Evolutionary conservation across 306 rosid genomes (phyloP).

Genomic region (Glycyrrhiza uralensis): DNA sequence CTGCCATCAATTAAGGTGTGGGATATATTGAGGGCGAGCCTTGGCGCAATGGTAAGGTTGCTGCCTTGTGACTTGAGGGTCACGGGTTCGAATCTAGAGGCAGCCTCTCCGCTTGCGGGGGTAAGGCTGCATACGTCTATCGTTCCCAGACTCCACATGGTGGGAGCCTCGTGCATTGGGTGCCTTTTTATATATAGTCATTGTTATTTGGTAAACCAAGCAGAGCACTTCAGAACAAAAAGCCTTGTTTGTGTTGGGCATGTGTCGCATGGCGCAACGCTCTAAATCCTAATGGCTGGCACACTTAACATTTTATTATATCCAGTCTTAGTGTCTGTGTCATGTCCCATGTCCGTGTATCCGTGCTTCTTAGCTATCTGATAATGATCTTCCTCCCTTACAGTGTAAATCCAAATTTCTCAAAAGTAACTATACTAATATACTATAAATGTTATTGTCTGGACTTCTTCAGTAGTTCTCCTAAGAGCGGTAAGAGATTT

Average conservation of each 20-base stretch:
- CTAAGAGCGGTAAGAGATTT: conserved; percentile 51
- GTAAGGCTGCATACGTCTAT: too few relatives aligned
- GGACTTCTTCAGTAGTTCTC: conserved; percentile 25
- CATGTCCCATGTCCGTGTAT: neutral
- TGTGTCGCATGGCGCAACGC: neutral
- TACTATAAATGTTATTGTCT: conserved; percentile 24
- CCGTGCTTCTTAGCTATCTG: neutral
- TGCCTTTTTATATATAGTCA: neutral
- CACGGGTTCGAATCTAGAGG: too few relatives aligned
- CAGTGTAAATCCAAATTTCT: too few relatives aligned
- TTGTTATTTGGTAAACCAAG: neutral
- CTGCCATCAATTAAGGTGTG: neutral
- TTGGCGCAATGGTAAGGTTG: too few relatives aligned
- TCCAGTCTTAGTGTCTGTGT: neutral
- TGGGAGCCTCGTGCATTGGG: too few relatives aligned
- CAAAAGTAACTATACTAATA: neutral
- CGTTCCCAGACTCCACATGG: too few relatives aligned
- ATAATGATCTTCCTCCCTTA: too few relatives aligned
- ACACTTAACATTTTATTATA: neutral
- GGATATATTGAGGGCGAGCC: too few relatives aligned
- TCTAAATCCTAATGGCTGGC: neutral
- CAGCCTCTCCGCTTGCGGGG: too few relatives aligned
- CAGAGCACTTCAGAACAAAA: neutral
- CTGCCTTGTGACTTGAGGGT: too few relatives aligned
- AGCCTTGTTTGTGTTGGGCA: neutral